Base-by-base conservation (phyloP, 2,329 filamentous ascomycete genomes). In the Penicillium fuscoglaucum region DNA sequence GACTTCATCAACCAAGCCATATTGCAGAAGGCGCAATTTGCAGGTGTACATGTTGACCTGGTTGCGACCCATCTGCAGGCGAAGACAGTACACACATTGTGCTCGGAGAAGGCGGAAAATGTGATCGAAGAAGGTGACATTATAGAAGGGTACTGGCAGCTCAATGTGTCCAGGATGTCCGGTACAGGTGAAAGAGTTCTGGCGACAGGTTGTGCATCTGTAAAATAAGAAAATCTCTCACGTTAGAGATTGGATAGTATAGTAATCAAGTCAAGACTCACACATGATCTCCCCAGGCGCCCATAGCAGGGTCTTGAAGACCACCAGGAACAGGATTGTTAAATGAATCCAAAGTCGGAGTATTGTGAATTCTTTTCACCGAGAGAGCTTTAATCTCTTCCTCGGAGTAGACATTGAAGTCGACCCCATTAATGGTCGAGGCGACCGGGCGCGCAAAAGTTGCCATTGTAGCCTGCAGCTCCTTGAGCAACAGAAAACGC, bases 111-210 rank as follows among this genome's bases (percentile, higher is more conserved):
- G 82, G 45, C 90, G 88, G 63, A 96, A 85, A 52, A 93, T 84
- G 74, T 97, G 93, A 72, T 97, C 93, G 82, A 99, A 89, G 71
- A 97, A 98, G 2, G 92, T 90, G n/a, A 93, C 91, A 75, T 99
- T 93, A 74, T 98, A 99, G 52, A 97, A 90, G 47, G 90, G 91
- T 13, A 93, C 89, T 15, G 95, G 93, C 13, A 99, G 87, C 68
- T 97, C 91, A 74, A 99, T 96, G 72, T 99, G 95, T 53, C 95
- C 96, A 59, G 90, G 85, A 79, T 99, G 96, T 57, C 96, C 96
- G 7, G 93, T 91, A 74, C 96, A 99, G 68, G 85, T 85, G 71
- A 87, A 84, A 61, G 87, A 88, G 70, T 88, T 90, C 65, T 96
- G 83, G 66, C 93, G 91, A 79, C 95, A 99, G 74, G 95, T 99